These are phyloP conservation scores for Krasilnikovozyma curviuscula DNA, from an alignment of 768 basidiomycete species.

Conservation along the genomic window DNA sequence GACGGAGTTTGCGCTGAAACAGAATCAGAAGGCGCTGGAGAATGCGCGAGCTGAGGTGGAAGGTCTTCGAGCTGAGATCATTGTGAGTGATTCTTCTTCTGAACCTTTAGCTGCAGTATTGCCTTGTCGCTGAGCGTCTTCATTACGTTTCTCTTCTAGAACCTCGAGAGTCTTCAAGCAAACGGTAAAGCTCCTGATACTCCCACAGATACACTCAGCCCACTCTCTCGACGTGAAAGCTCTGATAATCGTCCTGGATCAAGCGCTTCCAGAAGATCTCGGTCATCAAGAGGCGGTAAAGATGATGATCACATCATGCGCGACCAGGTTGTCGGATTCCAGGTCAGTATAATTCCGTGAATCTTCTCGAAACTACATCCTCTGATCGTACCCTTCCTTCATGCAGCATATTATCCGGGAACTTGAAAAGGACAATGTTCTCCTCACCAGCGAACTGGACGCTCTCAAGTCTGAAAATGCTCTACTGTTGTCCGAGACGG, in stretches of 20 bases:
- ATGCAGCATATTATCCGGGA: constrained; percentile 60
- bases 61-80: constrained; percentile 46
- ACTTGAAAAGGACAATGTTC: constrained; percentile 58
- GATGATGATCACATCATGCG: constrained; percentile 15
- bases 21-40: constrained; percentile 71
- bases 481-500: constrained; percentile 43
- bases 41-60: constrained; percentile 82
- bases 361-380: background rate
- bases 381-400: background rate
- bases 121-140: background rate
- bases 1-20: constrained; percentile 70
- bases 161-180: constrained; percentile 41
- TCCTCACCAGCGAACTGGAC: constrained; percentile 43
- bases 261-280: constrained; percentile 14
- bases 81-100: constrained; percentile 34
- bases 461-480: constrained; percentile 60
- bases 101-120: no score
- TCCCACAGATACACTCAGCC: background rate
- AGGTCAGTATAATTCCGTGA: constrained; percentile 21
- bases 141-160: constrained; percentile 29
- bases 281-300: constrained; percentile 10
- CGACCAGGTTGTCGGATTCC: constrained; percentile 65
- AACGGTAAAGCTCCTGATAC: constrained; percentile 15
- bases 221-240: no score
- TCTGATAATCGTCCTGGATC: no score